phyloP scores from a whole-genome alignment of 768 basidiomycete species.

The Pleurotus eryngii region DNA sequence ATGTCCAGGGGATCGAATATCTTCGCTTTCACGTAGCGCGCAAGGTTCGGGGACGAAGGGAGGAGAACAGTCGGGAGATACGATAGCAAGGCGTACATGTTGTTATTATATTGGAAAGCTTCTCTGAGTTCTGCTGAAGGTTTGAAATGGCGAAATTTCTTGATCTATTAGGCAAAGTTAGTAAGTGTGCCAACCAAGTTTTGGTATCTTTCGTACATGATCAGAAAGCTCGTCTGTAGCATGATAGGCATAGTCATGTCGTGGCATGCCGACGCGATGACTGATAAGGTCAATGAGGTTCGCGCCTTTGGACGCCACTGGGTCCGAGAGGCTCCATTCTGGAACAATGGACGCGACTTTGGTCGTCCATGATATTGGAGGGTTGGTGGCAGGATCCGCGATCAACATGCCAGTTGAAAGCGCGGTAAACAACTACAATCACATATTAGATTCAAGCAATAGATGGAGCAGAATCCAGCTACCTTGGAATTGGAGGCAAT shows the following conservation, averaged over 20 bases:
- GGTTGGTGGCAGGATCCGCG: conserved; percentile 21
- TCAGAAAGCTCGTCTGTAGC: conserved; percentile 6
- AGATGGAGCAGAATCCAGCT: background rate
- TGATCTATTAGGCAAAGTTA: conserved; percentile 11
- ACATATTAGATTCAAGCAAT: background rate
- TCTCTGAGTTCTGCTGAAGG: conserved; percentile 24
- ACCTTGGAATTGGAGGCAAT: conserved; percentile 31
- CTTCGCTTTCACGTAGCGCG: conserved; percentile 23
- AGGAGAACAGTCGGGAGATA: conserved; percentile 18
- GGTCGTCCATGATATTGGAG: conserved; percentile 22
- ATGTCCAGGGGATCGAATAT: conserved; percentile 25
- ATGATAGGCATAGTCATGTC: conserved; percentile 17
- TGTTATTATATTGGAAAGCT: conserved; percentile 23
- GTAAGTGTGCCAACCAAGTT: background rate
- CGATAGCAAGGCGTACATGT: conserved; percentile 23
- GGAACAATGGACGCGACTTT: conserved; percentile 22
- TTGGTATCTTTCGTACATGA: conserved; percentile 10
- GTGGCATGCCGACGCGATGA: conserved; percentile 25
- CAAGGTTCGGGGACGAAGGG: conserved; percentile 14
- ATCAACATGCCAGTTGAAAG: conserved; percentile 25
- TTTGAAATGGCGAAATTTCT: conserved; percentile 14
- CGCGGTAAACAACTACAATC: conserved; percentile 20
- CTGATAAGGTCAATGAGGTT: conserved; percentile 23
- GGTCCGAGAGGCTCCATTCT: conserved; percentile 21
- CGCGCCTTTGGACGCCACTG: conserved; percentile 16